Evolutionary conservation across 805 yeast genomes (phyloP).

Genomic region (Jamesozyma hellenica): DNA sequence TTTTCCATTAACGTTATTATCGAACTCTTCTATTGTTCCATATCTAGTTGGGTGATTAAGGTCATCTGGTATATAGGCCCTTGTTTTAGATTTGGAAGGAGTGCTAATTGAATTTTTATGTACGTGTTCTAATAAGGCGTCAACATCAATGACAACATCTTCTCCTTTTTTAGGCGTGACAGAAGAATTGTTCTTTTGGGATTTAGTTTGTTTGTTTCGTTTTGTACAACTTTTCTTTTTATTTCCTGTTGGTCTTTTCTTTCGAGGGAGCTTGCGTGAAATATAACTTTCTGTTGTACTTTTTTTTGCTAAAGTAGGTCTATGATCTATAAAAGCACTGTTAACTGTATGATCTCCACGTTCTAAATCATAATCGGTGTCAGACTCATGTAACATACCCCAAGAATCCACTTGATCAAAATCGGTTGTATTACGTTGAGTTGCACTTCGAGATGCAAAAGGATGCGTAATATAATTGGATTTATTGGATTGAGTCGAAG

Average conservation of each 20-base stretch:
- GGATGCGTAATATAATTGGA: constrained; percentile 1
- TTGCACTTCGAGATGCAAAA: constrained; percentile 2
- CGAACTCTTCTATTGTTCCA: neutral
- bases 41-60: neutral
- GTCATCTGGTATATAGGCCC: neutral
- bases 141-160: constrained; percentile 29
- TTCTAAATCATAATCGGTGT: constrained; percentile 9
- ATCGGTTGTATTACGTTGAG: constrained; percentile 14
- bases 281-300: neutral
- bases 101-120: constrained; percentile 5
- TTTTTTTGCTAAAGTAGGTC: constrained; percentile 12
- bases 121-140: constrained; percentile 27
- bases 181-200: neutral
- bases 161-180: neutral
- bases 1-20: neutral
- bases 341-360: constrained; percentile 9
- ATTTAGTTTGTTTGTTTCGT: neutral
- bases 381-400: constrained; percentile 27
- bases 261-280: neutral
- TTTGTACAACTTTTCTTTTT: neutral
- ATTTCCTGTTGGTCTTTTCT: neutral
- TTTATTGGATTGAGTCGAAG: neutral
- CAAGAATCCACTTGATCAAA: constrained; percentile 27
- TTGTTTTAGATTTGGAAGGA: neutral
- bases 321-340: constrained; percentile 20